Base-by-base conservation (phyloP, 495 filamentous ascomycete genomes). In the Neohortaea acidophila region DNA sequence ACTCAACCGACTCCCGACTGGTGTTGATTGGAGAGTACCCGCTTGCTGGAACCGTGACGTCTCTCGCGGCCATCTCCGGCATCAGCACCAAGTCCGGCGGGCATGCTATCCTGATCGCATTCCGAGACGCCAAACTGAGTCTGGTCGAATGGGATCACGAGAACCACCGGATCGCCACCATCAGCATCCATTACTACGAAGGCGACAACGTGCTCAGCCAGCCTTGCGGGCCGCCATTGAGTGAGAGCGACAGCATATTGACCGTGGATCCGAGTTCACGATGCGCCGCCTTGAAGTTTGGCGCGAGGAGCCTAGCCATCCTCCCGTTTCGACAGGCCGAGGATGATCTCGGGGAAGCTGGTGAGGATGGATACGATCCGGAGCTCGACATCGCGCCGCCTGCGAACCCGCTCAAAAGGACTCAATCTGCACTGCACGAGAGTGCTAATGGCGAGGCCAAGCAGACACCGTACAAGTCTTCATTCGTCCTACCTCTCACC, bases 111-210 rank as follows among this genome's bases (percentile, higher is more conserved):
- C 61, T 99, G 23, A 45, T 94, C 18, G 75, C 84, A 2, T 74
- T 86, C 51, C 75, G 77, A 46, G 85, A 96, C 64, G 91, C 89
- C 19, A 93, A 89, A 58, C 66, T 94, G 42, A 84, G 79, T 56
- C 63, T 96, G 62, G 72, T 94, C 36, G 84, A 93, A 64, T 99
- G 89, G 89, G 82, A 99, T 56, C 74, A 81, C 14, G 76, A 79
- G 49, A 70, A 70, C 26, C 64, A 82, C 53, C 67, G 69, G 18
- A 72, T 96, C 36, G 72, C 72, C 20, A 99, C 89, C 11, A 73
- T 86, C 40, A 94, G 85, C 20, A 85, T 99, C 48, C 89, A 99
- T 62, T 94, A 86, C 62, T 99, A 96, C 55, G 89, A 99, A 56
- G 73, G 85, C 54, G 86, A 94, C 52, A 85, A 94, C 50, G 63